These are phyloP conservation scores for Aureobasidium uvarum DNA, from an alignment of 2,329 filamentous ascomycete genomes.

Conservation along the genomic window DNA sequence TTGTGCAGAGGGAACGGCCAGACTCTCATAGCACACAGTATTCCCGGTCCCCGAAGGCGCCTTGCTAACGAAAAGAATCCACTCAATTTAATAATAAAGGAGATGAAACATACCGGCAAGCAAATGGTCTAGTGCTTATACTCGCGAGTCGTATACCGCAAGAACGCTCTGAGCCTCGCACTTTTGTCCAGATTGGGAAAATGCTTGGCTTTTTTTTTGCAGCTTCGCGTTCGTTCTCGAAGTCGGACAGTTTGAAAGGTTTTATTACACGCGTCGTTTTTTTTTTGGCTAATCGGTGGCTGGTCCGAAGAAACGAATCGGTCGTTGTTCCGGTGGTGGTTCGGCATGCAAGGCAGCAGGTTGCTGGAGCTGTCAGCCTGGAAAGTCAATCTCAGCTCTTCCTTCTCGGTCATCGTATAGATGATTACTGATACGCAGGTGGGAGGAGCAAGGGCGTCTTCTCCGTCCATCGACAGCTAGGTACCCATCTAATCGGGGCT, in stretches of 20 bases:
- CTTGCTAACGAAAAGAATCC: too few species aligned
- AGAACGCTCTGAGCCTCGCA: background rate
- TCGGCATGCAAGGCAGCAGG: background rate
- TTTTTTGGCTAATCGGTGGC: background rate
- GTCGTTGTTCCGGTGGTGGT: background rate
- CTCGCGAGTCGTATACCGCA: background rate
- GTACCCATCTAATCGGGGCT: background rate
- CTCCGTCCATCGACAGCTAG: background rate
- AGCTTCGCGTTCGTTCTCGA: background rate
- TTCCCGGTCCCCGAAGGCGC: background rate
- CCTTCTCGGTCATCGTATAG: background rate
- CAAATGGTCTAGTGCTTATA: background rate
- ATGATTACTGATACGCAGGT: background rate
- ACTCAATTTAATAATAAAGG: too few species aligned
- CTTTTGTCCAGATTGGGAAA: background rate
- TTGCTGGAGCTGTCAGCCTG: background rate
- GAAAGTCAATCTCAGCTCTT: background rate
- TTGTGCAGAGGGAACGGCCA: background rate
- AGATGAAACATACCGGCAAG: background rate
- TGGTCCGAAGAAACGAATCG: background rate
- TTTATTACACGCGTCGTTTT: background rate
- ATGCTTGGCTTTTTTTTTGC: background rate
- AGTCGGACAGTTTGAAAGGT: background rate
- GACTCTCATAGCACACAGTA: background rate
- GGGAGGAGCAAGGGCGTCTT: background rate